Percentiles rank a stretch among this genome's conserved stretches.
phyloP scores from a whole-genome alignment of 495 filamentous ascomycete genomes.

The Trichoderma orchidacearum region DNA sequence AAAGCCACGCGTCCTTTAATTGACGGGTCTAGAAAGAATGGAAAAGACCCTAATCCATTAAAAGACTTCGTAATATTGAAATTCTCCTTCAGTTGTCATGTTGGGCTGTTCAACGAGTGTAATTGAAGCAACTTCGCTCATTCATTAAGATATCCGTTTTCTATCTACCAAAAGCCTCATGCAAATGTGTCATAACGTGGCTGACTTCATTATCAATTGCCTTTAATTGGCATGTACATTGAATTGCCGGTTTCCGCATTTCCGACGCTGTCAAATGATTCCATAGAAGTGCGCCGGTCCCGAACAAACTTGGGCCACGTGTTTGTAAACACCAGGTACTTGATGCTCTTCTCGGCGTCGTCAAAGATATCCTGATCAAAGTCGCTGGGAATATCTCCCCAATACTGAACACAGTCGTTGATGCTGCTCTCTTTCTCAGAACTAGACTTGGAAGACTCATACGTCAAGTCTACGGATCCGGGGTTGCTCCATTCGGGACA shows the following conservation, averaged over 20 bases:
- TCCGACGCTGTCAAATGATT: not conserved
- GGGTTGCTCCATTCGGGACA: not conserved
- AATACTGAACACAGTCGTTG: slow-evolving; percentile 5
- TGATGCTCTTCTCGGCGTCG: slow-evolving; percentile 44
- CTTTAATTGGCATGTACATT: not conserved
- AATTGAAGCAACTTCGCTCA: no score
- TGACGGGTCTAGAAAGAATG: no score
- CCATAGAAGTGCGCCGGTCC: slow-evolving; percentile 11
- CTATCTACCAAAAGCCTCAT: not conserved
- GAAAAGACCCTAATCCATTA: no score
- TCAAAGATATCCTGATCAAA: slow-evolving; percentile 45
- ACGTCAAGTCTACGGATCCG: slow-evolving; percentile 9
- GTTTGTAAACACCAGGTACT: slow-evolving; percentile 55
- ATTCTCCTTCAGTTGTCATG: no score
- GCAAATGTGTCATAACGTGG: not conserved
- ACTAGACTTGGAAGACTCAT: not conserved
- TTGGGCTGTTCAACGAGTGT: no score
- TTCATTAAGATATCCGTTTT: no score
- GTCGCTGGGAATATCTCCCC: slow-evolving; percentile 27
- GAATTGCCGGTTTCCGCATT: not conserved
- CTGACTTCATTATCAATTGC: not conserved
- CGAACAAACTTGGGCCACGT: slow-evolving; percentile 55
- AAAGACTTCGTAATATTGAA: no score
- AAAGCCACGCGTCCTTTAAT: no score
- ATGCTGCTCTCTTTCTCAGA: not conserved